Conservation (phyloP, 805 yeast genomes). For the Candida insectorum region DNA sequence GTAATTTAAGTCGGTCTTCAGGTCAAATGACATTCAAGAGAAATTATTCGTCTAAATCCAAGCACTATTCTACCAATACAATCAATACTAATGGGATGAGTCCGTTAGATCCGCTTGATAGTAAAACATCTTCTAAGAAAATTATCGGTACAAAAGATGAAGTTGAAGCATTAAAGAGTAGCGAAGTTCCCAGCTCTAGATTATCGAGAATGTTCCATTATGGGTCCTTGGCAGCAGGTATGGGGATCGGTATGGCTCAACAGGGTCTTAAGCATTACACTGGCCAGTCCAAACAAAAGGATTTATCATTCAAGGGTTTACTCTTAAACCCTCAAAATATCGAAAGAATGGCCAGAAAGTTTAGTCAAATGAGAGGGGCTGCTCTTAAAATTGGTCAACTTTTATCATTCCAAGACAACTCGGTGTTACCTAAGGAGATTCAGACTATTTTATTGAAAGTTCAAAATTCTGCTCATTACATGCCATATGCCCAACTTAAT, state of each 20-base stretch:
- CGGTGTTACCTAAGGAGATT: constrained; percentile 79
- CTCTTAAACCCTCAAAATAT: constrained; percentile 79
- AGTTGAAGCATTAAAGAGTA: constrained; percentile 44
- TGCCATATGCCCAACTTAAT: constrained; percentile 91
- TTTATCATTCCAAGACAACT: constrained; percentile 89
- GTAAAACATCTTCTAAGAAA: too few relatives aligned
- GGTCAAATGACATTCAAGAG: constrained; percentile 3
- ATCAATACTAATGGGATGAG: constrained; percentile 3
- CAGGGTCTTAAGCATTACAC: constrained; percentile 73
- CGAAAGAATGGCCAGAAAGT: constrained; percentile 81
- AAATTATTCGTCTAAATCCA: constrained; percentile 3
- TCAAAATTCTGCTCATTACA: constrained; percentile 92
- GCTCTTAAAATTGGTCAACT: constrained; percentile 97
- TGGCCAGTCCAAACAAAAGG: constrained; percentile 40
- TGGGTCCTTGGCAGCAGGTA: constrained; percentile 87
- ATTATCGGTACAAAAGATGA: constrained; percentile 16
- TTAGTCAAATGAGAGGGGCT: constrained; percentile 97
- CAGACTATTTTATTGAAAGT: constrained; percentile 78
- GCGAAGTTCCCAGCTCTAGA: constrained; percentile 80
- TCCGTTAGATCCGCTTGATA: too few relatives aligned
- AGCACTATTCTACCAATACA: constrained; percentile 16
- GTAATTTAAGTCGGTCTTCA: constrained; percentile 5
- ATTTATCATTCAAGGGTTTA: constrained; percentile 50
- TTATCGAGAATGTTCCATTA: constrained; percentile 89
- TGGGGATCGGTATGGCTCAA: constrained; percentile 78